Conservation (phyloP, 257 asterid species). For the Linaria vulgaris region DNA sequence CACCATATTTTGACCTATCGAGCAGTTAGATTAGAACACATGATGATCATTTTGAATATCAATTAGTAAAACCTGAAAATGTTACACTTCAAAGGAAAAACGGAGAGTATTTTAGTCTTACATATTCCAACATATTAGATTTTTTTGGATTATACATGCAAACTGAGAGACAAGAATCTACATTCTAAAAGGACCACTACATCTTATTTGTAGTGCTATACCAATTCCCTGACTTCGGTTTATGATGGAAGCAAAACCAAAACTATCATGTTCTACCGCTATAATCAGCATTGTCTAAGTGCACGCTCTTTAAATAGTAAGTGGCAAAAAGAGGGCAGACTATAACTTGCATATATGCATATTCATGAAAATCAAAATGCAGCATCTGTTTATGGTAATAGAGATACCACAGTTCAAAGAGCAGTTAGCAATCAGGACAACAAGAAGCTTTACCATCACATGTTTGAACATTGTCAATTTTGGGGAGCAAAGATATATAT, state of each 20-base stretch:
- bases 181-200: background rate
- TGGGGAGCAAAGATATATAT: too few species aligned
- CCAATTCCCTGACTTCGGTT: background rate
- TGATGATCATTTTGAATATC: background rate
- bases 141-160: background rate
- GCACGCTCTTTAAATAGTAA: background rate
- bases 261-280: too few species aligned
- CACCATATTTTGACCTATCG: constrained; percentile 88
- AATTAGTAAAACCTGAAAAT: background rate
- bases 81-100: background rate
- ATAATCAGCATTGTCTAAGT: background rate
- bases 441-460: too few species aligned
- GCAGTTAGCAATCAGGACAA: too few species aligned
- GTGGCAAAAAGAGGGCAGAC: background rate
- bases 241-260: background rate
- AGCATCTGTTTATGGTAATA: too few species aligned
- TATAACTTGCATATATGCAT: too few species aligned
- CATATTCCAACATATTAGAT: background rate
- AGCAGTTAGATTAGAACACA: constrained; percentile 23
- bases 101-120: background rate
- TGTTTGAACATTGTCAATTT: too few species aligned
- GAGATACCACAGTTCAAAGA: too few species aligned
- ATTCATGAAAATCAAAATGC: too few species aligned
- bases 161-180: background rate
- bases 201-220: background rate